Base-by-base conservation (phyloP, 2,329 filamentous ascomycete species). In the Cyclaneusma minus region DNA sequence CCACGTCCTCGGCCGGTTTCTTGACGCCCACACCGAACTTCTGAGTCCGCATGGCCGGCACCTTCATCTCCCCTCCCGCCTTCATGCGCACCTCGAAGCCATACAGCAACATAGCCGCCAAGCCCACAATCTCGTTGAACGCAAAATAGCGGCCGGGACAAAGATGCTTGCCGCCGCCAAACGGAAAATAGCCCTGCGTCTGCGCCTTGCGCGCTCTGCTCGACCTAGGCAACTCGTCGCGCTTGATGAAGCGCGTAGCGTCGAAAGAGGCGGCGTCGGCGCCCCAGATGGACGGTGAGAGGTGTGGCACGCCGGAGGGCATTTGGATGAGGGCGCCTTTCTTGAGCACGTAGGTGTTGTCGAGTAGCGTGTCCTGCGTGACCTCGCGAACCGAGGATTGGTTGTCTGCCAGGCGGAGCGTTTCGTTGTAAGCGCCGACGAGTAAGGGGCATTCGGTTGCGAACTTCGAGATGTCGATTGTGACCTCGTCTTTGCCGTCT, bases 361-460 rank as follows among this genome's bases (percentile, higher is more conserved):
- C 32, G 14, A 62, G 36, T 3, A 52, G 28, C 1, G 53, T 57
- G 24, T 64, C 59, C 19, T 48, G 34, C 9, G 47, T 35, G n/a
- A 62, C 51, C 7, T 45, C 41, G 7, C 62, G 51, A 17, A 47
- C 51, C 8, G 51, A 51, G 9, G 50, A 40, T 5, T 49, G 42
- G 4, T 51, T 48, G 16, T 53, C 53, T 8, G 38, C 41, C 2
- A 61, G 29, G 6, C 61, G 55, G 29, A 63, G 41, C 0, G 49
- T 50, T 36, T 65, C 61, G 13, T 53, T 51, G 35, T 55, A 62
- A 13, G 49, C 49, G 22, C 55, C 54, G 9, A 56, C 42, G 5
- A 66, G 41, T 4, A 62, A 39, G 0, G 58, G 57, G 24, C 54
- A 55, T 5, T 42, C 30, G 1, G 49, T 39, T 16, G 52, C 49